Evolutionary conservation across 192 early-diverging fungal genomes (phyloP), one percentile per base, ranked within the genome.

Genomic region (Allomyces macrogynus): DNA sequence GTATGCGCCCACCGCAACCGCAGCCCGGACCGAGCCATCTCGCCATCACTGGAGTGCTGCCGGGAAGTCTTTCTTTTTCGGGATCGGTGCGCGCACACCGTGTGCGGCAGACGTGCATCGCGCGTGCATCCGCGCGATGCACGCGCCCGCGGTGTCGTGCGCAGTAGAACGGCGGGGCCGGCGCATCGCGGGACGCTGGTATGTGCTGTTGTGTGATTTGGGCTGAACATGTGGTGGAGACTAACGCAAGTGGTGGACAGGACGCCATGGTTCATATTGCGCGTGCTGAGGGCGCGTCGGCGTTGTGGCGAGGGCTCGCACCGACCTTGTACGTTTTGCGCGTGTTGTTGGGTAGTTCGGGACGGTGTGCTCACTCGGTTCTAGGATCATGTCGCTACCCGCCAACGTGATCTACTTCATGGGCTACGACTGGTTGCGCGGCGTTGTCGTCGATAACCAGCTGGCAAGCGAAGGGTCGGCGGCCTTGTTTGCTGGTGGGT

Each of bases 331-430:
- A 40, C 23, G 23, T 25, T 61, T 27, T 10, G 23, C 5, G 20
- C 0, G 60, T 1, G 23, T 10, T 4, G 24, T 62, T 44, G 23
- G 16, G 18, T 62, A 5, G 43, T n/a, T n/a, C n/a, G n/a, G 25
- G 20, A 10, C 10, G 3, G 62, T 43, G 25, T 10, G n/a, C 12
- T 43, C 61, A 62, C 26, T 10, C 18, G 11, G 3, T 23, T 8
- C 18, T 49, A 66, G 62, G 16, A 77, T 86, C 27, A 92, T 94
- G 80, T 91, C 91, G 5, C 79, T 89, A 1, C 95, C 95, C 0
- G 83, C 90, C 1, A 95, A 91, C 0, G 83, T 92, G 27, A 83
- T 95, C 26, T 97, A 97, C 71, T 97, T 92, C 77, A 83, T 91
- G 4, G 95, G 92, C 11, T 97, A 97, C 70, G 95, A 97, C 72